Base-by-base conservation (phyloP, 2,329 filamentous ascomycete species). In the Fusarium chaquense region DNA sequence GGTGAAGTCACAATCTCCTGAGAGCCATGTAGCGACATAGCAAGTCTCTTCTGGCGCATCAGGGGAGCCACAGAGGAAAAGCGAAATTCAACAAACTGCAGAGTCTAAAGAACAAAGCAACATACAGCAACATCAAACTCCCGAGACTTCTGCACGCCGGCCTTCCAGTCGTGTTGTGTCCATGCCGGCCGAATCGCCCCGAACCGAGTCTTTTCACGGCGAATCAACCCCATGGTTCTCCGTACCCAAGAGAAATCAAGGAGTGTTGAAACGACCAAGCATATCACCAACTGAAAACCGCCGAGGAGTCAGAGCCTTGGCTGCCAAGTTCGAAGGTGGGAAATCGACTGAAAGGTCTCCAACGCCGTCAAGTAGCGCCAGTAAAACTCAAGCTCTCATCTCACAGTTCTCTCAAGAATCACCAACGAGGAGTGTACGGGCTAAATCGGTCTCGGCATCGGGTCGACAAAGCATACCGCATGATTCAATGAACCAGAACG, bases 311-410 rank as follows among this genome's bases (percentile, higher is more conserved):
- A 84, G 78, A 68, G 84, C 83, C 3, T 86, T 88, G 79, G 82
- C 85, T 6, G 85, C 85, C 36, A 80, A 82, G 72, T 87, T 87
- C 73, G 84, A 88, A 65, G 80, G 71, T 10, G 70, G 73, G 16
- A 62, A 69, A 41, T 46, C 58, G 8, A 59, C 54, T 8, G 59
- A 67, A 15, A 12, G 47, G 26, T 58, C 62, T 5, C 53, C 60
- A 9, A 20, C 40, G 20, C 41, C 35, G 4, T n/a, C 41, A 24
- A 58, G 47, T 22, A 65, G 50, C 33, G 46, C 64, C 22, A 67
- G 56, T 60, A 72, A 67, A 46, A 61, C 73, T 5, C 74, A 71
- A 33, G 67, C 61, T 41, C 58, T 73, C 10, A 63, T 67, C 28
- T 74, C 64, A 20, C 69, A 63, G 1, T 74, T 65, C 36, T 74